These are phyloP conservation scores for Sugiyamaella paludigena DNA, from an alignment of 1,139 yeast genomes.

Conservation along the genomic window DNA sequence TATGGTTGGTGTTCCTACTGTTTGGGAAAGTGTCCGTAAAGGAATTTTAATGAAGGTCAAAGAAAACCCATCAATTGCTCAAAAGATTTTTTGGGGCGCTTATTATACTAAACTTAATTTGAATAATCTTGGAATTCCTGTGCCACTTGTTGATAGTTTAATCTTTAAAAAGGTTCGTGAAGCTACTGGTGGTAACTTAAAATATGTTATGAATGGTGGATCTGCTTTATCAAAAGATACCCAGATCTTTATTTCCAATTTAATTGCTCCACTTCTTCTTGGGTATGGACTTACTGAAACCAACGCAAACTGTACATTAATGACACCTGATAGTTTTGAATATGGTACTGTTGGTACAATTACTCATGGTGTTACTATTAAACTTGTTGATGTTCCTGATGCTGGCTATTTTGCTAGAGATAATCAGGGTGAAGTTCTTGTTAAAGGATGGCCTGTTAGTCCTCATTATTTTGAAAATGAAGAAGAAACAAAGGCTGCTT, in stretches of 20 bases:
- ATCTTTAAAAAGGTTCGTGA: constrained; percentile 86
- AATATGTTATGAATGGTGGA: constrained; percentile 83
- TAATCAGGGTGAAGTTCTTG: constrained; percentile 88
- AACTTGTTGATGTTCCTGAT: constrained; percentile 87
- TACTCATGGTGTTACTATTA: constrained; percentile 79
- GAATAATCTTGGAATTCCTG: constrained; percentile 66
- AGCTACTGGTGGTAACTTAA: constrained; percentile 92
- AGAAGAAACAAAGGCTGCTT: constrained; percentile 74
- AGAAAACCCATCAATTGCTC: constrained; percentile 63
- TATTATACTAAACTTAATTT: constrained; percentile 67
- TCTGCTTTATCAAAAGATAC: constrained; percentile 85
- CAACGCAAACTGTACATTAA: constrained; percentile 78
- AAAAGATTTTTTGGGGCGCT: constrained; percentile 88
- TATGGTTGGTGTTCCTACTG: constrained; percentile 99
- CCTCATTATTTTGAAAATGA: constrained; percentile 80
- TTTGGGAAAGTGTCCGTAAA: constrained; percentile 94
- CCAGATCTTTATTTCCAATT: constrained; percentile 74
- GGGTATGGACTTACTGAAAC: constrained; percentile 99
- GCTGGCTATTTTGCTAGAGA: constrained; percentile 90
- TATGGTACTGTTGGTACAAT: constrained; percentile 79
- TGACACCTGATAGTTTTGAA: constrained; percentile 63
- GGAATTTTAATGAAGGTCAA: constrained; percentile 79
- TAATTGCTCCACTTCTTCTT: constrained; percentile 83
- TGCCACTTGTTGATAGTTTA: constrained; percentile 60
- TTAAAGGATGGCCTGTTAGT: constrained; percentile 71